Base-by-base conservation (phyloP, 2,329 filamentous ascomycete genomes). In the Nothophaeocryptopus gaeumannii region DNA sequence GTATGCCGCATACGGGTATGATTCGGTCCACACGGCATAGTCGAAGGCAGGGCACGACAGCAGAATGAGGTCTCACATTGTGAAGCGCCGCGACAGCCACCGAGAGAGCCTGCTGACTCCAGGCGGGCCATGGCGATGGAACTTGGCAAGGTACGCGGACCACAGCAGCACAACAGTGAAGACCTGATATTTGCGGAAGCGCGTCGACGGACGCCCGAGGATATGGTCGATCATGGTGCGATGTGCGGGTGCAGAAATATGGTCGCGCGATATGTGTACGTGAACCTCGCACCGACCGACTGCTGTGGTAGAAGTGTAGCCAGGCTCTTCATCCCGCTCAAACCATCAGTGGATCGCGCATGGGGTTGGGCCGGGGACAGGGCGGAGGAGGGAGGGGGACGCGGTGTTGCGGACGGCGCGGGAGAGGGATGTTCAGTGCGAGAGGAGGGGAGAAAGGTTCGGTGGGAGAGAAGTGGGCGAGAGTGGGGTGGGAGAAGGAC, bases 101-200 rank as follows among this genome's bases (percentile, higher is more conserved):
- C 79, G 78, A 1, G 92, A 97, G 51, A 96, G 65, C 39, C 77
- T 74, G 50, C 86, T 83, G 40, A 89, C 67, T 39, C 83, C 69
- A 0, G 89, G 89, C 29, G 92, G 93, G 30, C 93, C 93, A 81
- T 99, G 86, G 61, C 83, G 85, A 69, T 91, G 77, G 57, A 90
- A 91, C 87, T 81, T 84, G 64, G 85, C 80, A 26, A 96, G 75
- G 68, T 96, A 96, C 39, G 85, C 73, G 5, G 87, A 86, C 93
- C 93, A 99, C 66, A 97, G 93, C 0, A 88, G 84, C 47, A 97
- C 79, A 11, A 97, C 93, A 15, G 87, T 85, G 59, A 97, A 81
- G 61, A 99, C 90, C 54, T 60, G 58, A 35, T 58, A 60, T 41
- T 60, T 60, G 43, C 58, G 58, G 32, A 60, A 60, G 34, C 58